Evolutionary conservation across 1,284 basidiomycete species (phyloP).

Genomic region (Sanghuangporus sanghuang): DNA sequence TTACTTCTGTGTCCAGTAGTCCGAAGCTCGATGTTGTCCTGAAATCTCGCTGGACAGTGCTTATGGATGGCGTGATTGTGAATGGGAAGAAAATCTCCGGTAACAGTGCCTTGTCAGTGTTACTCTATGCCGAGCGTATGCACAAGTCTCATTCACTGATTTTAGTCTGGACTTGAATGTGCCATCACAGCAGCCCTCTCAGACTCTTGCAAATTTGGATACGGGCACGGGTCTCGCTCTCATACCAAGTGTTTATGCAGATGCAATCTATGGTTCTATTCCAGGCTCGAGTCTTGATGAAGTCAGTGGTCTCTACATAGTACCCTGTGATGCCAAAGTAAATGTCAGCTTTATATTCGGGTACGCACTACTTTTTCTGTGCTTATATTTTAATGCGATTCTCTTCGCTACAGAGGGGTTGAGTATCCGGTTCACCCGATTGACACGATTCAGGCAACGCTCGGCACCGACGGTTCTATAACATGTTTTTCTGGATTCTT

Average conservation of each 20-base stretch:
- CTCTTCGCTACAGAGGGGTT: background rate
- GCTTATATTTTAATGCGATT: background rate
- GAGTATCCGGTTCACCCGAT: constrained; percentile 11
- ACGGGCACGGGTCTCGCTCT: background rate
- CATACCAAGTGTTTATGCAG: background rate
- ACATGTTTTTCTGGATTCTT: constrained; percentile 5
- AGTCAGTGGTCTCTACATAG: background rate
- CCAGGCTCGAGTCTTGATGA: background rate
- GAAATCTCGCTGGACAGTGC: constrained; percentile 1
- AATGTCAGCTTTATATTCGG: constrained; percentile 13
- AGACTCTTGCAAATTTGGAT: constrained; percentile 4
- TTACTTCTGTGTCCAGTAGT: background rate
- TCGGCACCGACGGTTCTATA: background rate
- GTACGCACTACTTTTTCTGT: background rate
- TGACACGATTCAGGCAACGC: background rate
- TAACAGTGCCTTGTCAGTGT: constrained; percentile 3
- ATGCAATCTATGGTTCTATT: constrained; percentile 6
- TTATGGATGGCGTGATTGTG: constrained; percentile 11
- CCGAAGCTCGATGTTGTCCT: background rate
- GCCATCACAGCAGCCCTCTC: background rate
- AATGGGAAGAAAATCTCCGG: constrained; percentile 3
- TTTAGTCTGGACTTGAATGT: background rate
- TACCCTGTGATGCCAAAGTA: constrained; percentile 9
- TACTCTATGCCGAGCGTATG: background rate
- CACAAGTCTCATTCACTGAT: background rate